Percentiles rank a stretch among this genome's conserved stretches.
These are phyloP conservation scores for Pichia heedii DNA, from an alignment of 805 yeast genomes.

Conservation along the genomic window DNA sequence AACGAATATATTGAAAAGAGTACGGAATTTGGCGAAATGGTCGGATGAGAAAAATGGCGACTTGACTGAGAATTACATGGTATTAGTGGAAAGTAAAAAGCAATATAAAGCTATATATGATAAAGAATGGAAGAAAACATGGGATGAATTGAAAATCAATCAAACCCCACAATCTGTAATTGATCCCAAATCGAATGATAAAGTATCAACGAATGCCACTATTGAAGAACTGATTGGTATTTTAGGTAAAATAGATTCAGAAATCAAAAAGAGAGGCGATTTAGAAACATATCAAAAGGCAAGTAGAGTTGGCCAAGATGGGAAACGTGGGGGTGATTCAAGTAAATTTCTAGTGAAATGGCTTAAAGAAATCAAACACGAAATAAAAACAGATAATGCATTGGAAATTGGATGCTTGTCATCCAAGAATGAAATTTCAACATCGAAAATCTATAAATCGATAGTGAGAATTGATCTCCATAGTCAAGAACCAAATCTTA, in stretches of 20 bases:
- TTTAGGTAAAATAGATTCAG: constrained; percentile 51
- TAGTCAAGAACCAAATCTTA: constrained; percentile 59
- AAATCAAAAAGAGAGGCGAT: constrained; percentile 64
- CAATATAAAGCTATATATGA: constrained; percentile 8
- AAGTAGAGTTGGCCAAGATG: constrained; percentile 74
- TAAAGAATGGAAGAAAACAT: constrained; percentile 3
- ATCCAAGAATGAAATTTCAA: constrained; percentile 58
- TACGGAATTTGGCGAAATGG: neutral
- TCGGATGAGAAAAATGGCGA: neutral
- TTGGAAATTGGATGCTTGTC: constrained; percentile 82
- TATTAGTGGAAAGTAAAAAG: constrained; percentile 7
- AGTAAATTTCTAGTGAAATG: constrained; percentile 73
- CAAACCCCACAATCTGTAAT: constrained; percentile 14
- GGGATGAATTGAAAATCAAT: constrained; percentile 17
- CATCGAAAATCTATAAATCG: constrained; percentile 39
- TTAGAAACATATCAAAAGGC: constrained; percentile 75
- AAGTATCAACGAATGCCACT: constrained; percentile 1
- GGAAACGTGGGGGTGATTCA: constrained; percentile 82
- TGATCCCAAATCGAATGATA: constrained; percentile 4
- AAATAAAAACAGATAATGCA: constrained; percentile 27
- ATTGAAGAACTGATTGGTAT: constrained; percentile 15
- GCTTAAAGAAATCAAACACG: constrained; percentile 29
- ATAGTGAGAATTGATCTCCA: constrained; percentile 69
- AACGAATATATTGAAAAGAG: constrained; percentile 27
- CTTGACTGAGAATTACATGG: constrained; percentile 10